Evolutionary conservation across 2,329 filamentous ascomycete genomes (phyloP), one percentile per base, ranked within the genome.

Genomic region (Didymella lethalis): DNA sequence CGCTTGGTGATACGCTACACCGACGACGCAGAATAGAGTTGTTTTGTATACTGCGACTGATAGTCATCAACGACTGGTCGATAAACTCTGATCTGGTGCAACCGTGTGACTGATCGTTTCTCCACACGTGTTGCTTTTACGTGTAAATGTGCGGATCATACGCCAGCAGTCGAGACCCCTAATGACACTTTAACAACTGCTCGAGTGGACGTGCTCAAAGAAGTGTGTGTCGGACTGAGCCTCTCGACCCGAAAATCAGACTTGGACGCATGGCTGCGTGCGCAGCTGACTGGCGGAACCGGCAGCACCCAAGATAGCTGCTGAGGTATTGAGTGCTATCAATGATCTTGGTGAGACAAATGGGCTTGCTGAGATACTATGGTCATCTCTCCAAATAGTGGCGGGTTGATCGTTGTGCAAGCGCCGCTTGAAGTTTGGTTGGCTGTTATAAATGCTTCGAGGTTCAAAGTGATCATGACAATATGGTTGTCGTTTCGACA

Each of bases 1-100:
- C 49, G 36, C 55, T 54, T 48, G 53, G 60, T 51, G 55, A 46
- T 53, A 46, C 34, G 41, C 65, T 66, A 66, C 34, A 36, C 7
- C 40, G 20, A 41, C 36, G 47, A 6, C 31, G 25, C 46, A 40
- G 44, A n/a, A 48, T 46, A 57, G 64, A 57, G 54, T 55, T 64
- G 57, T 43, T 45, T 54, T 67, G 59, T 53, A 47, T 23, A n/a
- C 41, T 46, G 47, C 7, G 18, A 43, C 4, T 7, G 0, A 20
- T n/a, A 55, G 34, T 52, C 47, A 40, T 45, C 45, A 38, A 7
- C 7, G 8, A 18, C 40, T 44, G 20, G n/a, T 23, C 29, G 29
- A 34, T 20, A 32, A 32, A 2, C 11, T 7, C 26, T 25, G n/a
- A 31, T 32, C 48, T 54, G 16, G 46, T 50, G 56, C 45, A 16